Evolutionary conservation across 2,329 filamentous ascomycete species (phyloP).

Genomic region (Exophiala aquamarina): DNA sequence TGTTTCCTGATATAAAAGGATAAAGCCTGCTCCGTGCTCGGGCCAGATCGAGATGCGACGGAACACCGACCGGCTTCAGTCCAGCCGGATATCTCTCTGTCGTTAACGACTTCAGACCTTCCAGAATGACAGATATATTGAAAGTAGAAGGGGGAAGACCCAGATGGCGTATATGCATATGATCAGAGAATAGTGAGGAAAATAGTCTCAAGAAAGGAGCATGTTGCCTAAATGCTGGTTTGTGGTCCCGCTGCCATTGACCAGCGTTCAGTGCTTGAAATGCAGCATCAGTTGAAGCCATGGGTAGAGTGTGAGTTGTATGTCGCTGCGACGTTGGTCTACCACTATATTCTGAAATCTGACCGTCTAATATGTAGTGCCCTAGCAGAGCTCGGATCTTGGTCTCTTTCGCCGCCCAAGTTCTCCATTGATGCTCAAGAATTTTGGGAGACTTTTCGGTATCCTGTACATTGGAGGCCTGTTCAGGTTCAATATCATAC

Average conservation of each 20-base stretch:
- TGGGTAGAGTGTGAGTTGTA: slow-evolving; percentile 41
- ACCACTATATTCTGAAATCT: slow-evolving; percentile 44
- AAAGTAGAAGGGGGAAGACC: slow-evolving; percentile 5
- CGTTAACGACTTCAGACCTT: slow-evolving; percentile 45
- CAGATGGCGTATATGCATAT: slow-evolving; percentile 29
- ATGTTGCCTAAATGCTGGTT: slow-evolving; percentile 4
- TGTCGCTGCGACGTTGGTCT: slow-evolving; percentile 43
- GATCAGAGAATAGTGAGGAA: slow-evolving; percentile 41
- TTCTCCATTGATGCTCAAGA: slow-evolving; percentile 41
- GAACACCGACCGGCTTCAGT: slow-evolving; percentile 39
- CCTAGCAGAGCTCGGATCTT: slow-evolving; percentile 46
- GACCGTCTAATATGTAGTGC: slow-evolving; percentile 46
- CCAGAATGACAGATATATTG: slow-evolving; percentile 33
- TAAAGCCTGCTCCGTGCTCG: slow-evolving; percentile 40
- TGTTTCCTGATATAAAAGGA: slow-evolving; percentile 38
- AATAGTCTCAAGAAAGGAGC: slow-evolving; percentile 32
- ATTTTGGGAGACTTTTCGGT: slow-evolving; percentile 32
- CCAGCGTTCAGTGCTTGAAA: slow-evolving; percentile 42
- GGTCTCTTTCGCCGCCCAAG: slow-evolving; percentile 45
- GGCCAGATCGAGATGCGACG: slow-evolving; percentile 39
- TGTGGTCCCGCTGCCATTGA: slow-evolving; percentile 41
- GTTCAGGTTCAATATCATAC: slow-evolving; percentile 38
- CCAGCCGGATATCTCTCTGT: slow-evolving; percentile 40
- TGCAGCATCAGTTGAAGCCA: slow-evolving; percentile 40
- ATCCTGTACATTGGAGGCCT: slow-evolving; percentile 35